A percentile compares a stretch with the other conserved stretches of the same genome.
Conservation (phyloP, 768 basidiomycete genomes). For the Mrakia blollopis region DNA sequence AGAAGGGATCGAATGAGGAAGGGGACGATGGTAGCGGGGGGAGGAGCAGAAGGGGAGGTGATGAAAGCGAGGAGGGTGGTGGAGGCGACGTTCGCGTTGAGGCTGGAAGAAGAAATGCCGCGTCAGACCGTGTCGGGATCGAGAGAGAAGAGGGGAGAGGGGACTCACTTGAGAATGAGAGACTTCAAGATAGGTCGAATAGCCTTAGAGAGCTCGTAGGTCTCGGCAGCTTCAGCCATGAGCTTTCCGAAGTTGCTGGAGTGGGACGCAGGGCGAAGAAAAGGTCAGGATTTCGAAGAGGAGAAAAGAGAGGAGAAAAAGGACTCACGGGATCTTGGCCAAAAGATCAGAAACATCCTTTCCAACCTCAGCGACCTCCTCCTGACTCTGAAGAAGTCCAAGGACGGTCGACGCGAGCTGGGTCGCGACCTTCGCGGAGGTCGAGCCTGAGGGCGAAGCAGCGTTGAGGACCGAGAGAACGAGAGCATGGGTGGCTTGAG, state of each 20-base stretch:
- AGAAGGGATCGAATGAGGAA: slow-evolving; percentile 29
- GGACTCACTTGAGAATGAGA: slow-evolving; percentile 17
- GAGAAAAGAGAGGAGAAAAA: background rate
- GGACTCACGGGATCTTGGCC: background rate
- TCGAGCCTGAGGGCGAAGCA: background rate
- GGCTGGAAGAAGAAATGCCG: background rate
- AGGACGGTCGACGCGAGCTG: slow-evolving; percentile 20
- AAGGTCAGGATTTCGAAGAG: background rate
- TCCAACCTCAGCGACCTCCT: slow-evolving; percentile 20
- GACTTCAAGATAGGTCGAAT: slow-evolving; percentile 28
- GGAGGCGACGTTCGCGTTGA: slow-evolving; percentile 8
- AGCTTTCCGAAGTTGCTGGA: slow-evolving; percentile 15
- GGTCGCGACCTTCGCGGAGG: slow-evolving; percentile 1
- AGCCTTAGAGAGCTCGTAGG: slow-evolving; percentile 25
- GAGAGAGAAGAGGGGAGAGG: background rate
- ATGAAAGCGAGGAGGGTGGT: slow-evolving; percentile 26
- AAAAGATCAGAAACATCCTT: slow-evolving; percentile 10
- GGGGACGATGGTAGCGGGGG: slow-evolving; percentile 13
- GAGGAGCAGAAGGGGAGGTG: slow-evolving; percentile 20
- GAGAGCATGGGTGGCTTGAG: slow-evolving; percentile 55
- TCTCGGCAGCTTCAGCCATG: slow-evolving; percentile 15
- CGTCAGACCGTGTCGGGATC: background rate
- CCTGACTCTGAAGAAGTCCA: slow-evolving; percentile 31
- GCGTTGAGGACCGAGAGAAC: slow-evolving; percentile 22
- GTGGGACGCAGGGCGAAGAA: background rate